These are phyloP conservation scores for Hirschioporus abietinus DNA, from an alignment of 768 basidiomycete genomes.

Conservation along the genomic window DNA sequence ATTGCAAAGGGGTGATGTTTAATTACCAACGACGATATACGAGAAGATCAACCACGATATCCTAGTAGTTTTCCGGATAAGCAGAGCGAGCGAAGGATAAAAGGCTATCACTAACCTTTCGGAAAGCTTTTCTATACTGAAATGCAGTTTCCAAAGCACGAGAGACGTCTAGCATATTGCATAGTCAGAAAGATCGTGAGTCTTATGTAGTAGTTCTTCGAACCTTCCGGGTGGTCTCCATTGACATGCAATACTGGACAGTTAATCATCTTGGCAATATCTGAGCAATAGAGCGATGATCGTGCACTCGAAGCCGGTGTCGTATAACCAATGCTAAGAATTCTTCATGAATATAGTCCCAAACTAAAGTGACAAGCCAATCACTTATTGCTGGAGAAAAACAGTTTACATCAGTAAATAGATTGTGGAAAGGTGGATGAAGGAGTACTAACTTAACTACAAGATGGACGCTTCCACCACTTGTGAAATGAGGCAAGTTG, in stretches of 20 bases:
- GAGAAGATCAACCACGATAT: conserved; percentile 84
- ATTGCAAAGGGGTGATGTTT: neutral
- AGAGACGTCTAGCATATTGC: conserved; percentile 57
- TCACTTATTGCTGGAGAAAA: conserved; percentile 29
- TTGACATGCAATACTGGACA: conserved; percentile 89
- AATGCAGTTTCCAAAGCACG: conserved; percentile 86
- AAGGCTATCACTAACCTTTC: conserved; percentile 42
- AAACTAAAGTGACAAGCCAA: neutral
- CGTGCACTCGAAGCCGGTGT: conserved; percentile 81
- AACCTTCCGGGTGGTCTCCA: conserved; percentile 84
- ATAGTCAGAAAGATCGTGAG: neutral
- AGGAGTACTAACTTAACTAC: conserved; percentile 72
- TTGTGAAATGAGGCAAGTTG: conserved; percentile 86
- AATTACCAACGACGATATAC: conserved; percentile 79
- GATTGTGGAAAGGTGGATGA: neutral
- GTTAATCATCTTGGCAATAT: conserved; percentile 86
- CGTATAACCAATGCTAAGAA: conserved; percentile 82
- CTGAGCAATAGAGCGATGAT: conserved; percentile 84
- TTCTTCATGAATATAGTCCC: conserved; percentile 5
- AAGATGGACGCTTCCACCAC: conserved; percentile 84
- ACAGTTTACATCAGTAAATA: conserved; percentile 7
- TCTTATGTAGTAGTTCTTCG: neutral
- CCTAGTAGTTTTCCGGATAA: conserved; percentile 30
- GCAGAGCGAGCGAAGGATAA: neutral
- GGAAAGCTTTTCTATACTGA: conserved; percentile 79